A percentile compares a stretch with the other conserved stretches of the same genome.
Evolutionary conservation across 108 stramenopile genomes (phyloP).

Genomic region (Conticribra guillardii): DNA sequence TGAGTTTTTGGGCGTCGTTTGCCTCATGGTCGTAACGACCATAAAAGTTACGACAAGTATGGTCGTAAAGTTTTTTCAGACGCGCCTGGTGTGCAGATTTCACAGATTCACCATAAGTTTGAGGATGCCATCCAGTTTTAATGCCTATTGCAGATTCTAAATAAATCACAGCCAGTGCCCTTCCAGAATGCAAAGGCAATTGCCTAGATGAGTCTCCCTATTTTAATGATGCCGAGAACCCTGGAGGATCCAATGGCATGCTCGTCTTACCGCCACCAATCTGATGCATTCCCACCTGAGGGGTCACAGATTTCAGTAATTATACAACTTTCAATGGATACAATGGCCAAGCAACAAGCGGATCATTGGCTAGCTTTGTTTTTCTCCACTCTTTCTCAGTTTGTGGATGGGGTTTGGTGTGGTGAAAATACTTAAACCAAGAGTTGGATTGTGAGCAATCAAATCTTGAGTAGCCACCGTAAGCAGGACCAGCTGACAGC

Average conservation of each 20-base stretch:
- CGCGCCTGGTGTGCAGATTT: too few relatives aligned
- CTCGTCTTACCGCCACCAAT: neutral
- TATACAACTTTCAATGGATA: conserved; percentile 72
- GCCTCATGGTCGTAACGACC: too few relatives aligned
- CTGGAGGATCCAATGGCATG: conserved; percentile 8
- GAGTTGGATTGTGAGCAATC: conserved; percentile 73
- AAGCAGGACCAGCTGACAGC: conserved; percentile 66
- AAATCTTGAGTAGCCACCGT: conserved; percentile 70
- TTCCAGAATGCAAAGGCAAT: conserved; percentile 78
- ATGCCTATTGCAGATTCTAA: conserved; percentile 90
- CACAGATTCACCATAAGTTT: conserved; percentile 44
- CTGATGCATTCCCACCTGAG: conserved; percentile 12
- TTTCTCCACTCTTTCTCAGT: conserved; percentile 75
- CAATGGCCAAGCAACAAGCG: conserved; percentile 61
- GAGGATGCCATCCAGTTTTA: conserved; percentile 63
- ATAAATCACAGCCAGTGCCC: conserved; percentile 80
- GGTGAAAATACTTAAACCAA: conserved; percentile 89
- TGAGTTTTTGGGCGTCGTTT: too few relatives aligned
- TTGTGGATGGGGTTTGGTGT: conserved; percentile 74
- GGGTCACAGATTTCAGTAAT: conserved; percentile 69
- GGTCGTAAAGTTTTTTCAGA: too few relatives aligned
- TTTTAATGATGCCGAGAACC: neutral
- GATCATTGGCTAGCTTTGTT: conserved; percentile 64
- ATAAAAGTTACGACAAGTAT: too few relatives aligned
- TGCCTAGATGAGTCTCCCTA: conserved; percentile 9